Conservation (phyloP, 2,329 filamentous ascomycete genomes). For the Apiospora marii region DNA sequence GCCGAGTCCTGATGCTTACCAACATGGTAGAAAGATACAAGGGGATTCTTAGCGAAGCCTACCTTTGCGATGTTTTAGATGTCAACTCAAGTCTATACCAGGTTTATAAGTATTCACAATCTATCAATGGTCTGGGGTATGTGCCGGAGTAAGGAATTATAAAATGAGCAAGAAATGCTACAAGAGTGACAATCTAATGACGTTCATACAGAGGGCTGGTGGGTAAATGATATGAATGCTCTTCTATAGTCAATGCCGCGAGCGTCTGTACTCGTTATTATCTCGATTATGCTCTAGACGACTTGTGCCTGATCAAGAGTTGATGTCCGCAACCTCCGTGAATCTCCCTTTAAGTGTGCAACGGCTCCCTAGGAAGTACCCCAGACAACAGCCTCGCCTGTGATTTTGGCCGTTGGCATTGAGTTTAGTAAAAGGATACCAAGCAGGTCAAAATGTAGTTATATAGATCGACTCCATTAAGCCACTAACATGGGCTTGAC, state of each 20-base stretch:
- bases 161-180: no score
- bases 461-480: not conserved
- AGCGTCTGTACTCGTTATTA: not conserved
- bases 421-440: not conserved
- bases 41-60: not conserved
- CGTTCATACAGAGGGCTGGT: no score
- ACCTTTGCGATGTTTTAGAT: not conserved
- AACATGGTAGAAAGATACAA: not conserved
- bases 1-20: not conserved
- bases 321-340: not conserved
- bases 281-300: not conserved
- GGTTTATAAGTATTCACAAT: not conserved
- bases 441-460: not conserved
- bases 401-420: not conserved
- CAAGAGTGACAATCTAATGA: no score
- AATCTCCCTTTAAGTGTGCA: not conserved
- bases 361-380: not conserved
- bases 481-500: not conserved
- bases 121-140: not conserved
- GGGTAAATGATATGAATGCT: no score
- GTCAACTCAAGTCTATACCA: not conserved
- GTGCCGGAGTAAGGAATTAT: no score
- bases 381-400: not conserved
- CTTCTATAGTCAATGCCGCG: no score
- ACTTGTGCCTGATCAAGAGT: not conserved